Evolutionary conservation across 2,329 filamentous ascomycete species (phyloP).

Genomic region (Endocalyx cinctus): DNA sequence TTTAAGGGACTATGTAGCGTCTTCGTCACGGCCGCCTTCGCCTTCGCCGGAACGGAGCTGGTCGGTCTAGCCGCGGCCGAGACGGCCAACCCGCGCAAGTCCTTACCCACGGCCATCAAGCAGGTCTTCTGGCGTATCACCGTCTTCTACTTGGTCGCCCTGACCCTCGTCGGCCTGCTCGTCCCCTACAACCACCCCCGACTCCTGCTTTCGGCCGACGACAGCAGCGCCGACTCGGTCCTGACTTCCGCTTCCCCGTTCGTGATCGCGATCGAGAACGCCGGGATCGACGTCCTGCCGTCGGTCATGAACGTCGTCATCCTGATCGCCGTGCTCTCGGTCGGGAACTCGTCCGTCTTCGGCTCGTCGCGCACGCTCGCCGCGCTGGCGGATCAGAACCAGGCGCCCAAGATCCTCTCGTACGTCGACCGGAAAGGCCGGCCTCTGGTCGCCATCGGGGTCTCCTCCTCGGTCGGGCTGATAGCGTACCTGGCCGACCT

Average conservation of each 20-base stretch:
- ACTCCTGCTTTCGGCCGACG: constrained; percentile 61
- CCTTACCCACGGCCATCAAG: constrained; percentile 80
- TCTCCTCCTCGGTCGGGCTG: constrained; percentile 65
- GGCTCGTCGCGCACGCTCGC: constrained; percentile 87
- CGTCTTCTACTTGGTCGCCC: constrained; percentile 81
- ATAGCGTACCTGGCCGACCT: constrained; percentile 73
- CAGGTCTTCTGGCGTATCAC: constrained; percentile 94
- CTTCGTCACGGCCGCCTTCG: constrained; percentile 72
- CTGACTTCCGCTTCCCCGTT: constrained; percentile 80
- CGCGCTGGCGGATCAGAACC: constrained; percentile 81
- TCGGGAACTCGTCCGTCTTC: constrained; percentile 89
- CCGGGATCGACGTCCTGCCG: constrained; percentile 74
- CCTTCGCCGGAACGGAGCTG: constrained; percentile 72
- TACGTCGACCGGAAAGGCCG: constrained; percentile 83
- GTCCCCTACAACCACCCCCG: constrained; percentile 66
- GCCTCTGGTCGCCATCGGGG: constrained; percentile 66
- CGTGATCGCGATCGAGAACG: constrained; percentile 82
- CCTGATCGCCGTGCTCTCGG: constrained; percentile 81
- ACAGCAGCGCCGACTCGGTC: constrained; percentile 45
- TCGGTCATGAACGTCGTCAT: constrained; percentile 96
- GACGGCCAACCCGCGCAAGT: constrained; percentile 74
- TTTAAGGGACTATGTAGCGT: constrained; percentile 80
- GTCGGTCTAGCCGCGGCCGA: constrained; percentile 75
- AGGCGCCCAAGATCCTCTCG: constrained; percentile 70
- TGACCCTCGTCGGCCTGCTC: constrained; percentile 75